These are phyloP conservation scores for Inonotus obliquus DNA, from an alignment of 1,284 basidiomycete genomes.

Conservation along the genomic window DNA sequence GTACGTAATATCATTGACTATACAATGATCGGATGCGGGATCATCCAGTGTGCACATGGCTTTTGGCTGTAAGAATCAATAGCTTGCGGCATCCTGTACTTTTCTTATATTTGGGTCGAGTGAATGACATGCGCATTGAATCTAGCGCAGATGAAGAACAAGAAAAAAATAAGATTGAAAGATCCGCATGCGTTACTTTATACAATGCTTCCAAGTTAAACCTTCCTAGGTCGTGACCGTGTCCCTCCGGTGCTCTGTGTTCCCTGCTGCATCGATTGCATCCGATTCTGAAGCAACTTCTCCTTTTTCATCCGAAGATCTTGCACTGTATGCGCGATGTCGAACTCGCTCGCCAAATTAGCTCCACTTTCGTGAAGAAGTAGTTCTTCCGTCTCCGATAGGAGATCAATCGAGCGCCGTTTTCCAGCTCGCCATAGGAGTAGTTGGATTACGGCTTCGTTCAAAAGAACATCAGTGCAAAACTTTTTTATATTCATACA, in stretches of 20 bases:
- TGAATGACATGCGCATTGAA: not conserved
- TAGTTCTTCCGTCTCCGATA: constrained; percentile 49
- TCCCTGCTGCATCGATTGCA: not conserved
- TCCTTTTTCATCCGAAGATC: constrained; percentile 40
- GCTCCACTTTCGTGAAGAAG: constrained; percentile 45
- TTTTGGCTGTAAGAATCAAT: not conserved
- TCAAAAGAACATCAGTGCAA: constrained; percentile 62
- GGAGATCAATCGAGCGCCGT: constrained; percentile 43
- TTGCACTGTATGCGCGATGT: constrained; percentile 64
- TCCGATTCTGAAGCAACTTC: constrained; percentile 3
- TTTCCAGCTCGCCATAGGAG: constrained; percentile 61
- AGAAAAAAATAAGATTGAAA: not conserved
- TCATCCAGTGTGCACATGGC: not conserved
- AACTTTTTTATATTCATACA: constrained; percentile 46
- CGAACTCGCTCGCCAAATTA: constrained; percentile 44
- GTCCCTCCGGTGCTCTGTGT: constrained; percentile 3
- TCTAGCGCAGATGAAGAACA: not conserved
- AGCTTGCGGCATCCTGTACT: not conserved
- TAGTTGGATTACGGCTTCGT: constrained; percentile 63
- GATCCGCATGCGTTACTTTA: not conserved
- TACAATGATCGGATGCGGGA: not conserved
- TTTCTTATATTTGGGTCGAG: not conserved
- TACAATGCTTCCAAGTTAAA: not conserved
- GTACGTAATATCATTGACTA: not conserved
- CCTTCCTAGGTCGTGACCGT: constrained; percentile 6